These are phyloP conservation scores for Tulasnella sp. DNA, from an alignment of 768 basidiomycete genomes.

Conservation along the genomic window DNA sequence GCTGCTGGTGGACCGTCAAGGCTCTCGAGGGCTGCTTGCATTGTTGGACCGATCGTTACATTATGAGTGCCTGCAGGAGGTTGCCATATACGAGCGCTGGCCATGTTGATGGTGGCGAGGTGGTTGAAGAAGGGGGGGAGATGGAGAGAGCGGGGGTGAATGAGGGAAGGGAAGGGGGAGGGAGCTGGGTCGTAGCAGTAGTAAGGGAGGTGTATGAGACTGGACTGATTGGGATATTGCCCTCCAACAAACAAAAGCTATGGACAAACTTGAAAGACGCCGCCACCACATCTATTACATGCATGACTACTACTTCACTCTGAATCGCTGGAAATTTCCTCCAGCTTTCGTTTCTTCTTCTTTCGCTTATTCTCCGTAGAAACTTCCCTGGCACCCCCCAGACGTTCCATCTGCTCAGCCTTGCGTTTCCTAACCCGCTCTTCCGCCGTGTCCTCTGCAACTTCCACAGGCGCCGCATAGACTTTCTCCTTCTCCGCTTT, in stretches of 20 bases:
- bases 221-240: slow-evolving; percentile 14
- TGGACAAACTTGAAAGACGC: not conserved
- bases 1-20: slow-evolving; percentile 9
- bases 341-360: slow-evolving; percentile 33
- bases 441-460: slow-evolving; percentile 60
- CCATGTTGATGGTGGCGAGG: not conserved
- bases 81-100: slow-evolving; percentile 15
- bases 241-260: slow-evolving; percentile 8
- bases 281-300: not conserved
- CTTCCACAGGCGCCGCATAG: slow-evolving; percentile 82
- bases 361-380: slow-evolving; percentile 15
- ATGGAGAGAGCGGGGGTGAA: not conserved
- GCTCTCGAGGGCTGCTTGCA: slow-evolving; percentile 17
- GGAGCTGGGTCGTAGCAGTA: too few relatives aligned
- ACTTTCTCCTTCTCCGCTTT: slow-evolving; percentile 77
- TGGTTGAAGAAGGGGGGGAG: not conserved
- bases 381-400: slow-evolving; percentile 9
- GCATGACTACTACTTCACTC: not conserved
- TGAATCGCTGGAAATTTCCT: not conserved
- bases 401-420: slow-evolving; percentile 33
- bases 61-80: slow-evolving; percentile 9
- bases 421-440: slow-evolving; percentile 49
- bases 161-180: not conserved
- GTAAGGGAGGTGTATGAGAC: not conserved
- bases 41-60: slow-evolving; percentile 1